Percentiles rank a stretch among this genome's conserved stretches.
Evolutionary conservation across 805 yeast species (phyloP).

Genomic region (Candida dajiaensis): DNA sequence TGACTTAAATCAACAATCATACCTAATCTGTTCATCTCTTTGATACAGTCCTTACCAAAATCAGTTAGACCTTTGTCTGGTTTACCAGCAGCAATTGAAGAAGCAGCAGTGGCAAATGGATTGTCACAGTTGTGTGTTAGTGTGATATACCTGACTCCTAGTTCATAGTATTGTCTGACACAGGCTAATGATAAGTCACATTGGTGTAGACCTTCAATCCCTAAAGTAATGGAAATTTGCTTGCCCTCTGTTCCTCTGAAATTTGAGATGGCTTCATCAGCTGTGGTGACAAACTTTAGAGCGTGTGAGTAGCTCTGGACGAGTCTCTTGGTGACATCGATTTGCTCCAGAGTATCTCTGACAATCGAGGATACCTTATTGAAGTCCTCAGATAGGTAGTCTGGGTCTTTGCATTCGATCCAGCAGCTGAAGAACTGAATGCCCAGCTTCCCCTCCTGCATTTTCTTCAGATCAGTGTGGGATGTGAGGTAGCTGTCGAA

Average conservation of each 20-base stretch:
- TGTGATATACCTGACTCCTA: conserved; percentile 50
- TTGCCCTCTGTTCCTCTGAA: conserved; percentile 23
- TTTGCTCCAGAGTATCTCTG: conserved; percentile 49
- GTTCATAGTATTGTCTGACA: conserved; percentile 40
- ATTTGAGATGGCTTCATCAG: conserved; percentile 35
- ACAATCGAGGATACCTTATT: conserved; percentile 38
- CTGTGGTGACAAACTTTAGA: conserved; percentile 34
- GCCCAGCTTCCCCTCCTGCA: conserved; percentile 41
- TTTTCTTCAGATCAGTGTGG: conserved; percentile 39
- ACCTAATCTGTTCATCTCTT: conserved; percentile 47
- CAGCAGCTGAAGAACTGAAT: conserved; percentile 46
- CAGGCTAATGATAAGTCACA: conserved; percentile 44
- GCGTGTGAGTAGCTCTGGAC: conserved; percentile 34
- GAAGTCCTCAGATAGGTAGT: conserved; percentile 37
- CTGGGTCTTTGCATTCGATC: conserved; percentile 39
- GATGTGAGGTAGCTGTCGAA: conserved; percentile 34
- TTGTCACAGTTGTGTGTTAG: conserved; percentile 52
- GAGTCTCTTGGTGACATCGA: conserved; percentile 43
- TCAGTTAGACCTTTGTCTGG: conserved; percentile 39
- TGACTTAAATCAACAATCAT: conserved; percentile 48
- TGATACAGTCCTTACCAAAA: conserved; percentile 38
- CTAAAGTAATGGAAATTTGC: conserved; percentile 42
- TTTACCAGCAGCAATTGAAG: conserved; percentile 39
- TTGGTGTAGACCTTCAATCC: conserved; percentile 52
- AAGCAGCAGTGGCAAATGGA: conserved; percentile 52